A percentile compares a stretch with the other conserved stretches of the same genome.
These are phyloP conservation scores for Yamadazyma triangularis DNA, from an alignment of 1,139 yeast genomes.

Conservation along the genomic window DNA sequence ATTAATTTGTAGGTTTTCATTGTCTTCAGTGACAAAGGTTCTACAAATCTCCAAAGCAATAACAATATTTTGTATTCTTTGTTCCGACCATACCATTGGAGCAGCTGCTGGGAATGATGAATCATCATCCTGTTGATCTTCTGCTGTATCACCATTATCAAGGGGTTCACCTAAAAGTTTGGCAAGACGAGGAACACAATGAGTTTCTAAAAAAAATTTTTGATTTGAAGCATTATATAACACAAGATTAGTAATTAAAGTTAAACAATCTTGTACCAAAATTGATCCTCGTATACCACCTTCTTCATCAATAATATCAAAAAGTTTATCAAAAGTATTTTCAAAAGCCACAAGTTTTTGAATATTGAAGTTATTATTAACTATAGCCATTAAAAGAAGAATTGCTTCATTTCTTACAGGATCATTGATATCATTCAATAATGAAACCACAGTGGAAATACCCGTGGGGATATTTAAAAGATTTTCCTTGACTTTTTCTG, in stretches of 20 bases:
- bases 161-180: constrained; percentile 57
- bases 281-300: constrained; percentile 92
- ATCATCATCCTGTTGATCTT: constrained; percentile 11
- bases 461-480: constrained; percentile 75
- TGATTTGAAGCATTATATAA: constrained; percentile 89
- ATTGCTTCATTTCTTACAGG: constrained; percentile 90
- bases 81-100: constrained; percentile 66
- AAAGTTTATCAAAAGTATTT: constrained; percentile 79
- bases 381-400: constrained; percentile 76
- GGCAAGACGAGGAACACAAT: constrained; percentile 64
- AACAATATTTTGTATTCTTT: constrained; percentile 60
- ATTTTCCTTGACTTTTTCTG: constrained; percentile 68
- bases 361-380: constrained; percentile 75
- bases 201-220: constrained; percentile 80
- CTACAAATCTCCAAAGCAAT: constrained; percentile 70
- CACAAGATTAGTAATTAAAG: constrained; percentile 66
- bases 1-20: constrained; percentile 55
- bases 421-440: constrained; percentile 71
- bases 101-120: constrained; percentile 15
- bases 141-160: constrained; percentile 19
- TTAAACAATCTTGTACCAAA: constrained; percentile 83
- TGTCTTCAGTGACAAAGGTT: constrained; percentile 71
- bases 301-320: constrained; percentile 74
- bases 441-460: constrained; percentile 65
- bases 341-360: constrained; percentile 95